These are phyloP conservation scores for Dalechampia spathulata DNA, from an alignment of 441 rosid species.

Conservation along the genomic window DNA sequence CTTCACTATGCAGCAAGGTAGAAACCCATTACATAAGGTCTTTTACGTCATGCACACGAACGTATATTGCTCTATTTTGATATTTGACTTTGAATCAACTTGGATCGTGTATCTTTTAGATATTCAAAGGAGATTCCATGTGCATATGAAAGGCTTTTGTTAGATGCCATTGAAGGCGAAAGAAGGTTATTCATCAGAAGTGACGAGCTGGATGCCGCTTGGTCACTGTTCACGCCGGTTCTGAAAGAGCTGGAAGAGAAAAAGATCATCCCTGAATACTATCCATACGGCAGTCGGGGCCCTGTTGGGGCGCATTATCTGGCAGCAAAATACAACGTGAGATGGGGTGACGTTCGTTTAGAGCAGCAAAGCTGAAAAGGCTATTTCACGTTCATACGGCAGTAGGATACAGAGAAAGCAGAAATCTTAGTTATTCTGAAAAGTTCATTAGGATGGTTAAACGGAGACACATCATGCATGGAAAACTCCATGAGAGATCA, in stretches of 20 bases:
- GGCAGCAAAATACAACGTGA: slow-evolving; percentile 79
- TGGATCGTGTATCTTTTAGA: slow-evolving; percentile 23
- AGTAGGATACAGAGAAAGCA: background rate
- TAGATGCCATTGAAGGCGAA: slow-evolving; percentile 91
- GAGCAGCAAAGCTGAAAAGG: slow-evolving; percentile 12
- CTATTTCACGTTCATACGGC: background rate
- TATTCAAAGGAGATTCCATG: slow-evolving; percentile 94
- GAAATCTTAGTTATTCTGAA: background rate
- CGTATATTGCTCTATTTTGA: no score
- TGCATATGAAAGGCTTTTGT: slow-evolving; percentile 88
- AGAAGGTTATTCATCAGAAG: slow-evolving; percentile 86
- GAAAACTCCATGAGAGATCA: background rate
- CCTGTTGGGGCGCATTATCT: slow-evolving; percentile 96
- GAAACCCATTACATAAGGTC: no score
- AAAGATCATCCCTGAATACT: slow-evolving; percentile 57
- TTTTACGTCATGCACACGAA: no score
- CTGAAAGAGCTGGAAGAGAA: slow-evolving; percentile 74
- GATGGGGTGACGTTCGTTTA: slow-evolving; percentile 72
- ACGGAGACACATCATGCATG: background rate
- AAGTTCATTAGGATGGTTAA: background rate
- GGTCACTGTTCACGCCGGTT: slow-evolving; percentile 73
- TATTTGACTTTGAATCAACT: background rate
- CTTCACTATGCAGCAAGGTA: slow-evolving; percentile 89
- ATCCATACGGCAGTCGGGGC: slow-evolving; percentile 91
- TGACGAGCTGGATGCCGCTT: slow-evolving; percentile 91